Conservation (phyloP, 192 early-diverging fungal genomes). For the Backusella liffmaniae region DNA sequence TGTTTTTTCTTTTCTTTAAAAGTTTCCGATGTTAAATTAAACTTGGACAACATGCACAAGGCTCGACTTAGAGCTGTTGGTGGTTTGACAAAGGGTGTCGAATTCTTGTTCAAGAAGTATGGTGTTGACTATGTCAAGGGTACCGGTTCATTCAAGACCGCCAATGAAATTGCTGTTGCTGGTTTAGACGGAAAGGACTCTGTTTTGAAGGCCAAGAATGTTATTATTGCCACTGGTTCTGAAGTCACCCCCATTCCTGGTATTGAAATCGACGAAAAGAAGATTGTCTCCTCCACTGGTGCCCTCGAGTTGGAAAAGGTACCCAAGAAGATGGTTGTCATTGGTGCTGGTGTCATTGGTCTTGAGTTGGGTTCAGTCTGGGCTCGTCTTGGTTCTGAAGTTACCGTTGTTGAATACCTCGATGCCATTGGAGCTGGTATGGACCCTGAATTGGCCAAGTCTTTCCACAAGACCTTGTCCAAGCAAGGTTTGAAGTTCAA, state of each 20-base stretch:
- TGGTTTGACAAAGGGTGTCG: slow-evolving; percentile 89
- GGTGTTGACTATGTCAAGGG: slow-evolving; percentile 97
- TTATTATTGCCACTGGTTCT: slow-evolving; percentile 99
- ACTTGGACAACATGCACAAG: slow-evolving; percentile 88
- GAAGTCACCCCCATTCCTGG: slow-evolving; percentile 93
- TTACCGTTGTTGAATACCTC: slow-evolving; percentile 95
- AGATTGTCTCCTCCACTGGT: slow-evolving; percentile 97
- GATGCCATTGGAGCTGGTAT: slow-evolving; percentile 94
- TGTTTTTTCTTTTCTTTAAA: background rate
- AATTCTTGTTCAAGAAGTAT: slow-evolving; percentile 97
- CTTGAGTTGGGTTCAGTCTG: slow-evolving; percentile 98
- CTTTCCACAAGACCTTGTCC: slow-evolving; percentile 85
- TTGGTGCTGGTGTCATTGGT: slow-evolving; percentile 99
- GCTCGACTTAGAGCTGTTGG: slow-evolving; percentile 87
- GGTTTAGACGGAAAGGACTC: slow-evolving; percentile 69
- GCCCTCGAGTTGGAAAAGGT: slow-evolving; percentile 91
- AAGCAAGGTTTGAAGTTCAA: slow-evolving; percentile 99
- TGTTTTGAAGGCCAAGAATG: slow-evolving; percentile 87
- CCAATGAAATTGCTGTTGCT: slow-evolving; percentile 81
- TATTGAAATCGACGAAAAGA: slow-evolving; percentile 91
- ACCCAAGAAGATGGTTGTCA: slow-evolving; percentile 97
- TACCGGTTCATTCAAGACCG: slow-evolving; percentile 74
- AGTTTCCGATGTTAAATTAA: slow-evolving; percentile 76
- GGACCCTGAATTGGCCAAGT: slow-evolving; percentile 92
- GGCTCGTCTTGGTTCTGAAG: slow-evolving; percentile 91